Base-by-base conservation (phyloP, 257 asterid species). In the Orobanche coerulescens region DNA sequence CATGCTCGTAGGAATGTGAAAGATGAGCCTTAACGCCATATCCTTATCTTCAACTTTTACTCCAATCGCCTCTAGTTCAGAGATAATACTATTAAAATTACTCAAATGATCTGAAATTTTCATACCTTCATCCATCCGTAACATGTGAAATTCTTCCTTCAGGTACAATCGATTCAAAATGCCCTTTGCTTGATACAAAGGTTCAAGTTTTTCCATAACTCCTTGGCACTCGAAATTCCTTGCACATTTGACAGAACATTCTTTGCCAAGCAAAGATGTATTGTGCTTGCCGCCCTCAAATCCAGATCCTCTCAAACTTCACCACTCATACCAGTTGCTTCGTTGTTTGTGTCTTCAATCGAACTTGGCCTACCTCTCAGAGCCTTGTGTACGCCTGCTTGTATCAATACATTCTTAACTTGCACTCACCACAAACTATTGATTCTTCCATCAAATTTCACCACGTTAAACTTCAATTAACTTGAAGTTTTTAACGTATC, bases 41-140 rank as follows among this genome's bases (percentile, higher is more conserved):
- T 61, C 42, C 6, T 25, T 14, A 28, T 33, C 58, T 31, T 56
- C 46, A 56, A 56, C 31, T 19, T 54, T 56, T 19, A 56, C 62
- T 56, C 43, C 62, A 56, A 31, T 31, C 19, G 62, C 19, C 39
- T 54, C 43, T 25, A 54, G 22, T 33, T 54, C 37, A n/a, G 61
- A 54, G 22, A 54, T 25, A 14, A 54, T 54, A 1, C 61, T 40
- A 25, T 54, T 54, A 33, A 54, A 3, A 12, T 19, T 13, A 16
- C 42, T n/a, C n/a, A n/a, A n/a, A n/a, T n/a, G n/a, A n/a, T n/a
- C n/a, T n/a, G n/a, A n/a, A n/a, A n/a, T n/a, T n/a, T n/a, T n/a
- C n/a, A n/a, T n/a, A n/a, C n/a, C n/a, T n/a, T n/a, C n/a, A n/a
- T n/a, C n/a, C n/a, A n/a, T n/a, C n/a, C n/a, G n/a, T n/a, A n/a